These are phyloP conservation scores for Myxozyma vanderwaltii DNA, from an alignment of 805 yeast species.

Conservation along the genomic window DNA sequence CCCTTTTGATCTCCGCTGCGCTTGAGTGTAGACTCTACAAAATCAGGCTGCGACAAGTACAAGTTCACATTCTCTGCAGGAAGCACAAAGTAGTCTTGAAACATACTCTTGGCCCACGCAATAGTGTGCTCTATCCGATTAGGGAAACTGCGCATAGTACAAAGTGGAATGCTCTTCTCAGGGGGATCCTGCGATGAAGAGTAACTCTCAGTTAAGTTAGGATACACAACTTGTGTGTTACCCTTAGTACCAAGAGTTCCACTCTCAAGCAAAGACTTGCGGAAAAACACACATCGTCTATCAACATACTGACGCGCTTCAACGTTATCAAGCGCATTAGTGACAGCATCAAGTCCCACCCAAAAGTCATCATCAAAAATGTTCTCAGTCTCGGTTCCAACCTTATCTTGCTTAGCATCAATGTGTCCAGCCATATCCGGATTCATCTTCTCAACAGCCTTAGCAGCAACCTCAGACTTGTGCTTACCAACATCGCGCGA, in stretches of 20 bases:
- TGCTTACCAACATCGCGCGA: constrained; percentile 90
- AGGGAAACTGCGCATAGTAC: constrained; percentile 97
- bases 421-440: constrained; percentile 79
- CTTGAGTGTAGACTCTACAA: constrained; percentile 86
- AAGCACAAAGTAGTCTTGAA: constrained; percentile 88
- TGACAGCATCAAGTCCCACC: constrained; percentile 80
- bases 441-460: constrained; percentile 82
- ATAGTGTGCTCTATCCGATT: constrained; percentile 97
- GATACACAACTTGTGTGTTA: constrained; percentile 94
- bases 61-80: constrained; percentile 92
- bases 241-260: constrained; percentile 99
- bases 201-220: constrained; percentile 91
- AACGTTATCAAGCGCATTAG: constrained; percentile 95
- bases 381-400: constrained; percentile 89
- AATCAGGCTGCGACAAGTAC: constrained; percentile 88
- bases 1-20: constrained; percentile 91
- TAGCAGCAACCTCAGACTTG: constrained; percentile 88
- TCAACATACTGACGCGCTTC: constrained; percentile 98
- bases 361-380: constrained; percentile 85
- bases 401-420: constrained; percentile 77
- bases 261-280: constrained; percentile 87
- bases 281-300: constrained; percentile 91
- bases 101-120: constrained; percentile 97
- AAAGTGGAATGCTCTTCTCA: constrained; percentile 93
- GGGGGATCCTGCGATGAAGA: constrained; percentile 98